Base-by-base conservation (phyloP, 805 yeast genomes). In the Barnettozyma botsteinii region DNA sequence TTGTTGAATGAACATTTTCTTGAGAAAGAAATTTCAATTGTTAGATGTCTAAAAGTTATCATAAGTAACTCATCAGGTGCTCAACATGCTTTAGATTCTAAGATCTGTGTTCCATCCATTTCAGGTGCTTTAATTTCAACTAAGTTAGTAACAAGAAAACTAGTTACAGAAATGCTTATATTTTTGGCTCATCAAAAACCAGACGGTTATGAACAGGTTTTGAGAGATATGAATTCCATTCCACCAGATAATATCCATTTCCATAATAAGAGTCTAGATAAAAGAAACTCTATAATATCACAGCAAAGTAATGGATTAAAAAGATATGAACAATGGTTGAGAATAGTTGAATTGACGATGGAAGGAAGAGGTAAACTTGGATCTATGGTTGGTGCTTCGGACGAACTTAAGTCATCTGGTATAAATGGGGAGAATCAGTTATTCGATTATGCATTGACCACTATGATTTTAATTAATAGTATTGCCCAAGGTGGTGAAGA, bases 331-430 rank as follows among this genome's bases (percentile, higher is more conserved):
- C 71, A 81, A 27, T 87, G 96, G 96, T 55, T 86, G 33, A 62
- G 66, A 35, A 64, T 77, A 11, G 80, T 86, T 4, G 81, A 73
- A 37, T 74, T 72, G 35, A 81, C 89, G 0, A 52, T 87, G 32
- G 86, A 79, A 41, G 96, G 96, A 3, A 73, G 89, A 50, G 98
- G 98, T 7, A 82, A 79, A 52, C 71, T 85, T 73, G 96, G 96
- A 10, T 85, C 96, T 1, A 61, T 82, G 52, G 98, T 91, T 8
- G 97, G 97, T 2, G 95, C 96, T 0, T 81, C 86, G 43, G 93
- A 82, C 9, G 97, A 91, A 49, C 72, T 78, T 39, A 79, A 77
- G 43, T 52, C 57, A 5, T 63, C 62, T 20, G 70, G 70, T 12
- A 66, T 72, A 24, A 70, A 70, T 36, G 72, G 77, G 20, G 91